Percentiles rank a stretch among this genome's conserved stretches.
Conservation (phyloP, 306 rosid species). For the Spatholobus suberectus region DNA sequence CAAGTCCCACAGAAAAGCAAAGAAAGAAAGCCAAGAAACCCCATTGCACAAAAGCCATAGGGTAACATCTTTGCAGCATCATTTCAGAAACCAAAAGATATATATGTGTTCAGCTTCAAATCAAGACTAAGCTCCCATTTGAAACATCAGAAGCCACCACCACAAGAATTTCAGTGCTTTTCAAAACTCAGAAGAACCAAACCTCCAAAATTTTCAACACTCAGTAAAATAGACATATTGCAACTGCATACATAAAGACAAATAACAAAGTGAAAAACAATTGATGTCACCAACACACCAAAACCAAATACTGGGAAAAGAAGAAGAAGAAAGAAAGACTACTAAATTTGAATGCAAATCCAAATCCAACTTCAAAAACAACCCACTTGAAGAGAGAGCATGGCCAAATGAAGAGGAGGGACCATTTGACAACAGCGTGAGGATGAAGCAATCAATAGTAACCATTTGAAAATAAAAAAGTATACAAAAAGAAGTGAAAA, state of each 20-base stretch:
- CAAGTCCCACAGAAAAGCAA: slow-evolving; percentile 46
- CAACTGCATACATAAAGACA: slow-evolving; percentile 44
- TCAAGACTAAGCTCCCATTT: slow-evolving; percentile 40
- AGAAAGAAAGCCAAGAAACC: slow-evolving; percentile 52
- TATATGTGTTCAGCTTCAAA: slow-evolving; percentile 38
- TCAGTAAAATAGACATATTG: slow-evolving; percentile 29
- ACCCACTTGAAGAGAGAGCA: slow-evolving; percentile 11
- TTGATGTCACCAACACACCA: slow-evolving; percentile 46
- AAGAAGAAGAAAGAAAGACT: neutral
- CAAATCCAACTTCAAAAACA: slow-evolving; percentile 26
- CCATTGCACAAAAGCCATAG: slow-evolving; percentile 51
- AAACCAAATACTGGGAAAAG: slow-evolving; percentile 40
- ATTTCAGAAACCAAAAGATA: slow-evolving; percentile 43
- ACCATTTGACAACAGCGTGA: slow-evolving; percentile 50
- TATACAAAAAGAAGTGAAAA: slow-evolving; percentile 28
- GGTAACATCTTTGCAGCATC: slow-evolving; percentile 36
- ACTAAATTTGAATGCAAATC: slow-evolving; percentile 30
- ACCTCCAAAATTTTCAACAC: slow-evolving; percentile 26
- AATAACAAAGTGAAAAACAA: slow-evolving; percentile 36
- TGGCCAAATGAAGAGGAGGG: slow-evolving; percentile 41
- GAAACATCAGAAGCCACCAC: neutral
- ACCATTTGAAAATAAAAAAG: slow-evolving; percentile 17
- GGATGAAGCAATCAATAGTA: slow-evolving; percentile 49
- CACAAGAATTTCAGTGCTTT: slow-evolving; percentile 34
- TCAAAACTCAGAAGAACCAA: slow-evolving; percentile 22